Evolutionary conservation across 257 asterid genomes (phyloP).

Genomic region (Plectranthus barbatus): DNA sequence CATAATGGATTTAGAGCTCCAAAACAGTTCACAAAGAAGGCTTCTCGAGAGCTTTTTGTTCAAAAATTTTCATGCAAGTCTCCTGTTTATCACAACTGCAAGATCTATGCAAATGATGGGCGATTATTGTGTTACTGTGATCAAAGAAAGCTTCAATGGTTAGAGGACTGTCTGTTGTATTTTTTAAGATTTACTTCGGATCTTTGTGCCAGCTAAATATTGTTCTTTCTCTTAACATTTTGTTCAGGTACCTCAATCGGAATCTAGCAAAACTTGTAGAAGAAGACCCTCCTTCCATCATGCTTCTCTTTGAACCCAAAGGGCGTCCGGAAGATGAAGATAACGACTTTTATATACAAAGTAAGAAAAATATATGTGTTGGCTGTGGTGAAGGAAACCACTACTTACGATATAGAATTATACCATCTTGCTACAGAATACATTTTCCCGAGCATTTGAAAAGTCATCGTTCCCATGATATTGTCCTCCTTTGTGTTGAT

Average conservation of each 20-base stretch:
- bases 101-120: slow-evolving; percentile 90
- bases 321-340: slow-evolving; percentile 99
- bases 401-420: slow-evolving; percentile 84
- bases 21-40: slow-evolving; percentile 46
- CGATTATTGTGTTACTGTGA: slow-evolving; percentile 87
- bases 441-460: slow-evolving; percentile 98
- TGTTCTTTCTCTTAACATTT: background rate
- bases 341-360: slow-evolving; percentile 86
- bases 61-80: slow-evolving; percentile 93
- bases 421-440: slow-evolving; percentile 93
- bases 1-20: slow-evolving; percentile 45
- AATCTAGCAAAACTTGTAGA: slow-evolving; percentile 82
- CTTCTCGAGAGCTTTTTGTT: slow-evolving; percentile 75
- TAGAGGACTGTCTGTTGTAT: slow-evolving; percentile 16
- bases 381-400: slow-evolving; percentile 98
- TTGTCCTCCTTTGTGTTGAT: slow-evolving; percentile 93
- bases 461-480: slow-evolving; percentile 97
- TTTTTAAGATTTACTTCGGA: background rate
- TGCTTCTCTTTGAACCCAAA: slow-evolving; percentile 93
- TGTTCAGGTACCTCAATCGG: slow-evolving; percentile 66
- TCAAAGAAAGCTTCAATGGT: slow-evolving; percentile 91
- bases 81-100: slow-evolving; percentile 95
- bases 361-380: slow-evolving; percentile 92
- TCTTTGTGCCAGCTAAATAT: slow-evolving; percentile 1
- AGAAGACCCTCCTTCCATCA: slow-evolving; percentile 72